Evolutionary conservation across 1,139 yeast species (phyloP).

Genomic region (Lodderomyces parapsilosis): DNA sequence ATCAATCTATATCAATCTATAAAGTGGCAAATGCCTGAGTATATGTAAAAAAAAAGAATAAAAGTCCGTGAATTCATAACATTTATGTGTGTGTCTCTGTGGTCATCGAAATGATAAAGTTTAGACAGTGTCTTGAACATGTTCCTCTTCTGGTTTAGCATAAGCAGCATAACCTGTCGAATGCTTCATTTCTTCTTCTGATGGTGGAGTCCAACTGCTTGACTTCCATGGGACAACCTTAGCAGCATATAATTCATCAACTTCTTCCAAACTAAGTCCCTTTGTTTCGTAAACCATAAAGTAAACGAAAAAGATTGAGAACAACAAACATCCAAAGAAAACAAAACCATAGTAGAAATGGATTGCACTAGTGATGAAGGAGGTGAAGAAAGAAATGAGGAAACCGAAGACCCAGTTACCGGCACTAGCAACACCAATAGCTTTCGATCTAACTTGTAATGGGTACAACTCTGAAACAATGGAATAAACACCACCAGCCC

Average conservation of each 20-base stretch:
- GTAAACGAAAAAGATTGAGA: slow-evolving; percentile 55
- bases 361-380: slow-evolving; percentile 54
- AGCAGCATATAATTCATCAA: slow-evolving; percentile 57
- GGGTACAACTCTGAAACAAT: slow-evolving; percentile 80
- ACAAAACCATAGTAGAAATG: slow-evolving; percentile 66
- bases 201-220: slow-evolving; percentile 43
- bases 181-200: slow-evolving; percentile 31
- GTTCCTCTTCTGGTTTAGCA: slow-evolving; percentile 26
- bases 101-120: too few relatives aligned
- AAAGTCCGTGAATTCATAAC: not conserved
- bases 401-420: slow-evolving; percentile 82
- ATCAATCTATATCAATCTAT: not conserved
- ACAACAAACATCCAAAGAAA: slow-evolving; percentile 64
- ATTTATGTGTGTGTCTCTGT: not conserved
- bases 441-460: slow-evolving; percentile 74
- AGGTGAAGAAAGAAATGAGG: slow-evolving; percentile 72
- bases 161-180: slow-evolving; percentile 24
- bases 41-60: not conserved
- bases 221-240: slow-evolving; percentile 49
- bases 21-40: not conserved
- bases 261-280: slow-evolving; percentile 62
- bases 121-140: slow-evolving; percentile 14
- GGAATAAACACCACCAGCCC: slow-evolving; percentile 86
- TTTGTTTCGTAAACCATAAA: slow-evolving; percentile 61
- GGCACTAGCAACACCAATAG: slow-evolving; percentile 72